phyloP scores from a whole-genome alignment of 176 grass and related monocot genomes.

The Poa pratensis region DNA sequence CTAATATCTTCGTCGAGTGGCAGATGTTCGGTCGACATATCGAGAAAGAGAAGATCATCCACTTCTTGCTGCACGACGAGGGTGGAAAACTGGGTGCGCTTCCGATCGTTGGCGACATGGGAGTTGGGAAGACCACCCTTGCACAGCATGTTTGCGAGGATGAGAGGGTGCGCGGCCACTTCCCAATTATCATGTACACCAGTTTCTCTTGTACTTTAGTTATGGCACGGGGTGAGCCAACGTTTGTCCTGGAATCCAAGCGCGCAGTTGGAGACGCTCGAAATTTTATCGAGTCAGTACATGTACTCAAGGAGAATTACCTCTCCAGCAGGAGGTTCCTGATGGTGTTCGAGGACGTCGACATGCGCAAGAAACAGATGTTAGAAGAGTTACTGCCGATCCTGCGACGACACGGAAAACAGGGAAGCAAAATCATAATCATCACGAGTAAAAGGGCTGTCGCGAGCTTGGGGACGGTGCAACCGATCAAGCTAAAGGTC shows the following conservation, averaged over 20 bases:
- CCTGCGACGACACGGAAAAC: not conserved
- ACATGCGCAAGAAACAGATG: not conserved
- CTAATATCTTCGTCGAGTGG: conserved; percentile 21
- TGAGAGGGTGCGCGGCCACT: conserved; percentile 1
- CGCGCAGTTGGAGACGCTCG: not conserved
- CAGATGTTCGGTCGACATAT: conserved; percentile 48
- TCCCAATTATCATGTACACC: not conserved
- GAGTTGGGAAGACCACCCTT: conserved; percentile 42
- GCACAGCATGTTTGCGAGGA: conserved; percentile 30
- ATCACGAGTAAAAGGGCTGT: not conserved
- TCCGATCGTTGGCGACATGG: not conserved
- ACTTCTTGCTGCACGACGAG: conserved; percentile 25
- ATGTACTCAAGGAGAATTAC: not conserved
- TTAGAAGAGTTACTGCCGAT: conserved; percentile 16
- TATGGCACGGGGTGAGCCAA: not conserved
- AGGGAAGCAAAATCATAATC: conserved; percentile 38
- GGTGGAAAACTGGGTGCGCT: not conserved
- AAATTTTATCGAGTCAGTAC: not conserved
- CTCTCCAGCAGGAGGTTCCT: conserved; percentile 21
- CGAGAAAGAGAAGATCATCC: conserved; percentile 42
- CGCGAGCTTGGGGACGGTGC: not conserved
- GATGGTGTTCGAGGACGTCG: conserved; percentile 23
- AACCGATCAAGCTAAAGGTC: not conserved
- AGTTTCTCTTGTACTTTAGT: not conserved
- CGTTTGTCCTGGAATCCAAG: not conserved